Evolutionary conservation across 2,329 filamentous ascomycete species (phyloP).

Genomic region (Rhinocladiella mackenziei): DNA sequence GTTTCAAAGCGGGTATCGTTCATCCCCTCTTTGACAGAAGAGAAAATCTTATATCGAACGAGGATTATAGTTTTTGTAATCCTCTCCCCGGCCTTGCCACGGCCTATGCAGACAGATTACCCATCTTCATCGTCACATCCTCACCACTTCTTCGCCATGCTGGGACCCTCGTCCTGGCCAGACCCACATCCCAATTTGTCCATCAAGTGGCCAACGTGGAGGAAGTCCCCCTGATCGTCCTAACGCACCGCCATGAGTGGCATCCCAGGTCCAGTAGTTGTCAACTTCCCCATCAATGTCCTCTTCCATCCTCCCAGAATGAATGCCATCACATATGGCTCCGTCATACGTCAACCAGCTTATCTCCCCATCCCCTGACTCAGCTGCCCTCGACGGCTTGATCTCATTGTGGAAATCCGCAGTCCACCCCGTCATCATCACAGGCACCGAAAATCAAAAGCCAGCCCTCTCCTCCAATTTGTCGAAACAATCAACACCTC

Average conservation of each 20-base stretch:
- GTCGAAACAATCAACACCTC: constrained; percentile 37
- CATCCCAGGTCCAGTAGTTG: constrained; percentile 37
- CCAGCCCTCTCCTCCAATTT: constrained; percentile 34
- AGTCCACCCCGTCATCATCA: constrained; percentile 41
- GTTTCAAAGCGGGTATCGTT: too few species aligned
- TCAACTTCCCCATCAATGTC: constrained; percentile 36
- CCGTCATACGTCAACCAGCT: constrained; percentile 36
- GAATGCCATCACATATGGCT: constrained; percentile 41
- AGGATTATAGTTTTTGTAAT: constrained; percentile 43
- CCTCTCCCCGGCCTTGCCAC: constrained; percentile 46
- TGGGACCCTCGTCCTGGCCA: constrained; percentile 44
- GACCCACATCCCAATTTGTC: constrained; percentile 45
- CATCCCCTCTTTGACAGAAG: too few species aligned
- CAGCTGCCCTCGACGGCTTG: constrained; percentile 35
- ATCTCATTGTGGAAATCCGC: constrained; percentile 35
- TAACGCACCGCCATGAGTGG: constrained; percentile 40
- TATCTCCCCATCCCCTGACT: constrained; percentile 38
- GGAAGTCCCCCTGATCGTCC: constrained; percentile 46
- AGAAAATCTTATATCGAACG: too few species aligned
- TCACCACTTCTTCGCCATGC: constrained; percentile 45
- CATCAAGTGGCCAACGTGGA: constrained; percentile 44
- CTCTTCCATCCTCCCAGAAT: constrained; percentile 42
- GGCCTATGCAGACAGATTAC: constrained; percentile 44
- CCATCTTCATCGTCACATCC: constrained; percentile 45
- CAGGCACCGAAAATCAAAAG: constrained; percentile 39